Base-by-base conservation (phyloP, 1,284 basidiomycete species). In the Heterobasidion occidentale region DNA sequence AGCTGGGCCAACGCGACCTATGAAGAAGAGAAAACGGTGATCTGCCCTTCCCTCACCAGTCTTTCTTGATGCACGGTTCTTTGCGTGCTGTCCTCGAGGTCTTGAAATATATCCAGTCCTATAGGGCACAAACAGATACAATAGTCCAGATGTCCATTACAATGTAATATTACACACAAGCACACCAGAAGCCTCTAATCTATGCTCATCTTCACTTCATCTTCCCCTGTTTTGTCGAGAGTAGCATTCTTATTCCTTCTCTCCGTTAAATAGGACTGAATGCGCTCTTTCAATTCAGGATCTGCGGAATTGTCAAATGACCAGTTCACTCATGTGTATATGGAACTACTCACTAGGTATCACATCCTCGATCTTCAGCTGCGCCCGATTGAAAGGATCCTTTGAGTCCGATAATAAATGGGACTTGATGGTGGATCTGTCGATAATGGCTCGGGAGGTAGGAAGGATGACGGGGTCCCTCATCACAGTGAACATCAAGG, bases 401-500 rank as follows among this genome's bases (percentile, higher is more conserved):
- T 86, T 92, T 17, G 86, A 75, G 67, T 98, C 96, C 2, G 94
- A 96, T 27, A 99, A 74, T 49, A 99, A 74, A 68, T 96, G 94
- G 1, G 94, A 90, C 67, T 98, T 97, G 76, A 99, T 99, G 1
- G 96, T 99, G 1, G 90, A 81, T 45, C 91, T 83, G 70, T 99
- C 97, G 50, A 99, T 71, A 34, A 91, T 80, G 0, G 85, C 77
- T 55, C 78, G 81, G 2, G 94, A 98, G 0, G 90, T 86, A 0
- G 97, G 97, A 51, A 99, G 72, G 46, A 85, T 83, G 58, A 99
- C 96, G 1, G 97, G 97, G 68, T 99, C 94, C 58, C 86, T 88
- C 97, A 99, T 99, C 57, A 99, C 67, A 1, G 92, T 94, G 62
- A 83, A 90, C 87, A 97, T 94, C 61, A 98, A 75, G 1, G 94